These are phyloP conservation scores for Adansonia digitata DNA, from an alignment of 345 rosid genomes.

Conservation along the genomic window DNA sequence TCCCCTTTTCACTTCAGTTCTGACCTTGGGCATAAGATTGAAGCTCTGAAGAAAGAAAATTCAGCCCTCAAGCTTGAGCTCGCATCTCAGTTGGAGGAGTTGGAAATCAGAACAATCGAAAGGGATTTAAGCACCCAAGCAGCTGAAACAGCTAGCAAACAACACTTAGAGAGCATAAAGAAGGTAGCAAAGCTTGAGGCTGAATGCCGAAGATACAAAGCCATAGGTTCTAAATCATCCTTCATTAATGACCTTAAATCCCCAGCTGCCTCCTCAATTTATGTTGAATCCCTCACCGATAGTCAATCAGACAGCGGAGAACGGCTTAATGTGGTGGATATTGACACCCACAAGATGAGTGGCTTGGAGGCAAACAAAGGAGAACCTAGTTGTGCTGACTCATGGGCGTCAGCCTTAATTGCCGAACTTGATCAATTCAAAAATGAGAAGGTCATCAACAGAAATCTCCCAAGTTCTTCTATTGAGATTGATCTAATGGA, in stretches of 20 bases:
- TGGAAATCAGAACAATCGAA: conserved; percentile 71
- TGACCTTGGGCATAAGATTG: conserved; percentile 40
- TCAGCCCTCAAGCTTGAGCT: conserved; percentile 55
- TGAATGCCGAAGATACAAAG: conserved; percentile 69
- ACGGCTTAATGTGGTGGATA: conserved; percentile 37
- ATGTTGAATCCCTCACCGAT: conserved; percentile 52
- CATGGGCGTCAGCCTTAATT: conserved; percentile 48
- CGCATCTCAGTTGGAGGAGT: conserved; percentile 55
- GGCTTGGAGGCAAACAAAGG: conserved; percentile 19
- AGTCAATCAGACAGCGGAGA: conserved; percentile 73
- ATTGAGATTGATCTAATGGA: conserved; percentile 73
- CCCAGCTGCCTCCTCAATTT: conserved; percentile 40
- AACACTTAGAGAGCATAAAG: conserved; percentile 74
- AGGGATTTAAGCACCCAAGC: conserved; percentile 76
- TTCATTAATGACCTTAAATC: conserved; percentile 42
- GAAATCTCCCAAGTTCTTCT: conserved; percentile 33
- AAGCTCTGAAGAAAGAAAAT: conserved; percentile 57
- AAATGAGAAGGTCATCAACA: conserved; percentile 36
- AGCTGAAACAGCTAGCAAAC: conserved; percentile 92
- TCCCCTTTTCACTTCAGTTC: conserved; percentile 21
- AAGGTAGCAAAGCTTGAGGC: conserved; percentile 90
- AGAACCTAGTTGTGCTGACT: conserved; percentile 44
- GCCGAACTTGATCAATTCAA: conserved; percentile 47
- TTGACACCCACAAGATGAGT: conserved; percentile 27
- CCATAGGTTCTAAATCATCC: conserved; percentile 34